These are phyloP conservation scores for Coniochaeta sp. DNA, from an alignment of 2,329 filamentous ascomycete species.

Conservation along the genomic window DNA sequence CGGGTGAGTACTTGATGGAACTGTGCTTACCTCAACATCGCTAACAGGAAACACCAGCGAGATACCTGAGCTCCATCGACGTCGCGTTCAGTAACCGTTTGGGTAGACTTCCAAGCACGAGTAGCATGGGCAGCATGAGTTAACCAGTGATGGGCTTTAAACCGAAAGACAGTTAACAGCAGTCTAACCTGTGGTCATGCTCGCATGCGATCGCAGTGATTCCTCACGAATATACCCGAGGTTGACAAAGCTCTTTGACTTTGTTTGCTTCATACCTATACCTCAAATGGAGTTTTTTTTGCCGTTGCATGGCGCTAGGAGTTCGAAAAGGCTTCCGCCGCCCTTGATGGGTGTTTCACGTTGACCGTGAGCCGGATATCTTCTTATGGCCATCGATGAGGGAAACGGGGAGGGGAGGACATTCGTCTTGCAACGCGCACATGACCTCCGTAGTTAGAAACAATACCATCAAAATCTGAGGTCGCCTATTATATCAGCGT, in stretches of 20 bases:
- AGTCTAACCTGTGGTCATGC: not conserved
- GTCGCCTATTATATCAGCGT: too few relatives aligned
- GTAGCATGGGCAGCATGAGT: not conserved
- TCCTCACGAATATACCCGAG: not conserved
- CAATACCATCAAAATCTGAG: too few relatives aligned
- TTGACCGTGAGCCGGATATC: not conserved
- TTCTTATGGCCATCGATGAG: not conserved
- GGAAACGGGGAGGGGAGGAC: too few relatives aligned
- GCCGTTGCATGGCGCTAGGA: not conserved
- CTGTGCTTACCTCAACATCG: not conserved
- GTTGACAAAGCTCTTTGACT: not conserved
- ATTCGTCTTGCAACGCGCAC: too few relatives aligned
- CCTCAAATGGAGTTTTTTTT: not conserved
- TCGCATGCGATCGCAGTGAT: not conserved
- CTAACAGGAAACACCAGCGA: constrained; percentile 4
- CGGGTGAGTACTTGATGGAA: constrained; percentile 12
- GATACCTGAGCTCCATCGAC: constrained; percentile 10
- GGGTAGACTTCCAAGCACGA: not conserved
- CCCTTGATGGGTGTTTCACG: not conserved
- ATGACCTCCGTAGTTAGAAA: too few relatives aligned
- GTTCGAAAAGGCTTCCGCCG: not conserved
- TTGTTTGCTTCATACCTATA: not conserved
- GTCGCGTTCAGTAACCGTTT: constrained; percentile 10
- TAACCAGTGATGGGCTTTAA: not conserved
- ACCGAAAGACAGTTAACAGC: not conserved